phyloP scores from a whole-genome alignment of 306 rosid genomes.

The Gastrolobium bilobum region DNA sequence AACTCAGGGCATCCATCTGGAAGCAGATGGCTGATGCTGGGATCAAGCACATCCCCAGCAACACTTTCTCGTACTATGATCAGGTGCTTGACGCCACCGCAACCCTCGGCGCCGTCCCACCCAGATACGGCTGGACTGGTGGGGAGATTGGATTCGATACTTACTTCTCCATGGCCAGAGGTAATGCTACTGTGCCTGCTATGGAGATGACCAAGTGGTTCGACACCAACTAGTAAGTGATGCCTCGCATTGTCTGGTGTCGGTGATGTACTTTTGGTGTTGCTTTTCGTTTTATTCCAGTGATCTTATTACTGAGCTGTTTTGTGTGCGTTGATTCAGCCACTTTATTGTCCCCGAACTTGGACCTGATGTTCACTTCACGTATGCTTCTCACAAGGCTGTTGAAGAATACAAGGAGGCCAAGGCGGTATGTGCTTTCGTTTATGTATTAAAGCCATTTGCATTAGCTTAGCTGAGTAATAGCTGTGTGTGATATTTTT shows the following conservation, averaged over 20 bases:
- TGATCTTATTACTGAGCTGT: slow-evolving; percentile 38
- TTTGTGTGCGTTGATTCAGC: slow-evolving; percentile 59
- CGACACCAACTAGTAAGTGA: slow-evolving; percentile 94
- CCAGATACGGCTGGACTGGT: slow-evolving; percentile 83
- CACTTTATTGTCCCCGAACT: slow-evolving; percentile 95
- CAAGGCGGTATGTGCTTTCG: slow-evolving; percentile 73
- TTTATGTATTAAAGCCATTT: background rate
- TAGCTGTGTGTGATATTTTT: background rate
- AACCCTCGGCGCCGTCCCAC: slow-evolving; percentile 86
- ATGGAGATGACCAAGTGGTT: slow-evolving; percentile 99
- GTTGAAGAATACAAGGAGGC: slow-evolving; percentile 95
- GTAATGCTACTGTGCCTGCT: slow-evolving; percentile 92
- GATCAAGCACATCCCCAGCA: slow-evolving; percentile 93
- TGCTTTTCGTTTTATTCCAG: background rate
- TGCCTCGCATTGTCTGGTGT: background rate
- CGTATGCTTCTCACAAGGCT: slow-evolving; percentile 93
- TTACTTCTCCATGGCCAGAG: slow-evolving; percentile 96
- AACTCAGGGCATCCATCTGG: slow-evolving; percentile 89
- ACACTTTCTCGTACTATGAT: slow-evolving; percentile 85
- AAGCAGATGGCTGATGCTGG: slow-evolving; percentile 83
- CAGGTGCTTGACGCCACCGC: slow-evolving; percentile 89
- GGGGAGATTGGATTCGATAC: slow-evolving; percentile 89
- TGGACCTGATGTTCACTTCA: slow-evolving; percentile 85
- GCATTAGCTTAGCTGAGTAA: background rate
- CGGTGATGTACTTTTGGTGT: background rate